Evolutionary conservation across 345 rosid genomes (phyloP), one percentile per base, ranked within the genome.

Genomic region (Salix arbutifolia): DNA sequence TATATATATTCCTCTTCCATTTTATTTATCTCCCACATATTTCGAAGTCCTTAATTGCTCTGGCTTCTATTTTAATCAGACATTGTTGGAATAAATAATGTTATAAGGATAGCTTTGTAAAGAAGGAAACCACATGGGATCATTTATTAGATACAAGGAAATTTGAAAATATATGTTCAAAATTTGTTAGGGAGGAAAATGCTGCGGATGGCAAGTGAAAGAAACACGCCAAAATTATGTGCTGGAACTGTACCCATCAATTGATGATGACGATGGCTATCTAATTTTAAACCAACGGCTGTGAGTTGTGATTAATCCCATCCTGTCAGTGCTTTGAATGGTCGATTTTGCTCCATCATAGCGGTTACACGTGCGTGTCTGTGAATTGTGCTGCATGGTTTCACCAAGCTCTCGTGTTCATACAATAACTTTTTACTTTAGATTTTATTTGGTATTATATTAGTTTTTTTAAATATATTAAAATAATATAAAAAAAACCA

Each of bases 281-380:
- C 17, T 44, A 0, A 44, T 89, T 84, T 77, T 83, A 86, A 84
- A 77, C 50, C 73, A 74, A 80, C 77, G 93, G 90, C 86, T 71
- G 28, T 66, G 26, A 33, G 18, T 3, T 66, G 3, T 28, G 87
- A 90, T 89, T 65, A 56, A 30, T 50, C 40, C 42, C 69, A 56
- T 78, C 78, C 1, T 67, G 79, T 76, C 79, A 46, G 75, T 50
- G 18, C 14, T 44, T 48, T 28, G n/a, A 79, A 53, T 25, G 87
- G 79, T 73, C 7, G 73, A 58, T 65, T 13, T 53, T 78, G 19
- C 21, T 76, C 65, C 50, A 76, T 77, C 75, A 37, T 53, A n/a
- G 19, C 35, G 21, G 17, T 14, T 23, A 70, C 81, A 66, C 44
- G 73, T 76, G 78, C 28, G 18, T 26, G 28, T 18, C 69, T 18